phyloP scores from a whole-genome alignment of 108 stramenopile species.

The Fragilaria radians region DNA sequence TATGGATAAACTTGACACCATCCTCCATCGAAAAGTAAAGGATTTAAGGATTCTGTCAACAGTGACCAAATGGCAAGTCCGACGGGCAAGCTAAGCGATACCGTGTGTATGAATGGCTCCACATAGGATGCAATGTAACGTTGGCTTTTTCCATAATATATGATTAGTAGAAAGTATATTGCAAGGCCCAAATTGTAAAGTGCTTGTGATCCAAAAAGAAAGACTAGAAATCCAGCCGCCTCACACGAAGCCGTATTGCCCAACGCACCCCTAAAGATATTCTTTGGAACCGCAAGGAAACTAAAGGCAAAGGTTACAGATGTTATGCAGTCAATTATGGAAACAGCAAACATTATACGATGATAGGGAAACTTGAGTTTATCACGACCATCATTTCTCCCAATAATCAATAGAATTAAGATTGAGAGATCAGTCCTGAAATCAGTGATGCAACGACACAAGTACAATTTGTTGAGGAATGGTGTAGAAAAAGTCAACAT shows the following conservation, averaged over 20 bases:
- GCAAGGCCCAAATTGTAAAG: background rate
- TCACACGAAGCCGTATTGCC: slow-evolving; percentile 37
- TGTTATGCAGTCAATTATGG: slow-evolving; percentile 8
- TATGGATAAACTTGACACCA: background rate
- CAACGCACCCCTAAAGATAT: slow-evolving; percentile 17
- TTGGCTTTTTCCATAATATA: background rate
- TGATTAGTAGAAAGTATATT: background rate
- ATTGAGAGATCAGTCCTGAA: background rate
- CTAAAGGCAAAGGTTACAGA: slow-evolving; percentile 1
- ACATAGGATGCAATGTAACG: background rate
- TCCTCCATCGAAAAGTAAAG: background rate
- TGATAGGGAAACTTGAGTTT: slow-evolving; percentile 15
- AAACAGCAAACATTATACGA: slow-evolving; percentile 21
- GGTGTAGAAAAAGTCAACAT: too few relatives aligned
- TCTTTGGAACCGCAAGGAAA: slow-evolving; percentile 10
- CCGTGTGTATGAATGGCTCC: background rate
- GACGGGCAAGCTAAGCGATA: background rate
- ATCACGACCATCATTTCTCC: background rate
- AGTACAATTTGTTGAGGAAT: background rate
- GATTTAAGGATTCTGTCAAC: background rate
- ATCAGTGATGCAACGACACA: background rate
- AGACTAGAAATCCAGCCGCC: slow-evolving; percentile 45
- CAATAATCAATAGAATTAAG: slow-evolving; percentile 10
- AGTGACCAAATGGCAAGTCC: background rate
- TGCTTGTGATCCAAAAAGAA: background rate